Evolutionary conservation across 202 grass and related monocot species (phyloP).

Genomic region (Elaeis oleifera): DNA sequence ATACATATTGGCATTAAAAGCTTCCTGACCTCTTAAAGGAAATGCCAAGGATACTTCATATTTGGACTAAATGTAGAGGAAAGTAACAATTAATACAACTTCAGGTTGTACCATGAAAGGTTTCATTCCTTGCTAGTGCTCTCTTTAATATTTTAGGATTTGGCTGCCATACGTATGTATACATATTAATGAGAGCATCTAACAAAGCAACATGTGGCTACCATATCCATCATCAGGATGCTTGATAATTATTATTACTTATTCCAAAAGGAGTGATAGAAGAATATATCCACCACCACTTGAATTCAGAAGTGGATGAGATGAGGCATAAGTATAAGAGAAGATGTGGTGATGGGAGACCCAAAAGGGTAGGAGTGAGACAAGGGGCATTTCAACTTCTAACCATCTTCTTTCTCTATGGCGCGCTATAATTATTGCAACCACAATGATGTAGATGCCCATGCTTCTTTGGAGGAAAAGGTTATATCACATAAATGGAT

Average conservation of each 20-base stretch:
- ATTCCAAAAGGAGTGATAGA: background rate
- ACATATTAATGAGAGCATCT: conserved; percentile 10
- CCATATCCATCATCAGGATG: background rate
- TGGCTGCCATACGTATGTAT: background rate
- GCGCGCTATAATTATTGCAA: conserved; percentile 55
- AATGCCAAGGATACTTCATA: no score
- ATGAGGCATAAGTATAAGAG: conserved; percentile 7
- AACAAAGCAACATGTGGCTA: background rate
- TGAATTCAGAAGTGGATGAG: background rate
- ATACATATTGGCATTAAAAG: no score
- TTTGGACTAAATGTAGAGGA: background rate
- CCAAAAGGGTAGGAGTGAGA: conserved; percentile 40
- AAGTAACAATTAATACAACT: background rate
- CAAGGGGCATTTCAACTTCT: conserved; percentile 10
- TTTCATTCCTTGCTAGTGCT: background rate
- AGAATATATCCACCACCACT: background rate
- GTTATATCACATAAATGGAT: conserved; percentile 25
- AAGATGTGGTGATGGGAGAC: conserved; percentile 42
- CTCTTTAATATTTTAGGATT: background rate
- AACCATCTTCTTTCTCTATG: conserved; percentile 39
- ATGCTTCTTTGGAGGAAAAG: conserved; percentile 25
- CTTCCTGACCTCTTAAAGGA: no score
- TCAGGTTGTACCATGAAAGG: background rate
- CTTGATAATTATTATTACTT: background rate
- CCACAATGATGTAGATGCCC: conserved; percentile 34